These are phyloP conservation scores for Remersonia thermophila DNA, from an alignment of 2,329 filamentous ascomycete genomes.

Conservation along the genomic window DNA sequence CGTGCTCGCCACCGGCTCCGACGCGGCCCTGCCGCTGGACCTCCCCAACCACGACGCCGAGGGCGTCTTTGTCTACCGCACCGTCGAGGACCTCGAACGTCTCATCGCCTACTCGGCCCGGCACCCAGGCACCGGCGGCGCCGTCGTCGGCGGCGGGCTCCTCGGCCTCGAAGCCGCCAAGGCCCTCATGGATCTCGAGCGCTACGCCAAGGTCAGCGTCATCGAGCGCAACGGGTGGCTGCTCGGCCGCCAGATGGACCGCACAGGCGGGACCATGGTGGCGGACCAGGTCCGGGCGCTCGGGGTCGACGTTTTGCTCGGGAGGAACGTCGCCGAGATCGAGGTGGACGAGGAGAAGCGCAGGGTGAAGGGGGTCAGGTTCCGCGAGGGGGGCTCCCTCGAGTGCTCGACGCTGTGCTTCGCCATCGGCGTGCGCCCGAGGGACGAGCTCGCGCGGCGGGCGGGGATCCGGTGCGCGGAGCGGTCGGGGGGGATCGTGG, in stretches of 20 bases:
- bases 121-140: slow-evolving; percentile 38
- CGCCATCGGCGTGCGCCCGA: slow-evolving; percentile 71
- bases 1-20: slow-evolving; percentile 75
- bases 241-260: slow-evolving; percentile 68
- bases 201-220: slow-evolving; percentile 61
- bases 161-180: slow-evolving; percentile 82
- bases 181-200: slow-evolving; percentile 76
- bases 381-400: slow-evolving; percentile 70
- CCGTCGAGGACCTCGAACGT: slow-evolving; percentile 65
- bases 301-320: slow-evolving; percentile 68
- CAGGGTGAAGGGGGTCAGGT: slow-evolving; percentile 55
- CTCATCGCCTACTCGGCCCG: slow-evolving; percentile 59
- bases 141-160: slow-evolving; percentile 73
- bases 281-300: slow-evolving; percentile 68
- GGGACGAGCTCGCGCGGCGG: slow-evolving; percentile 61
- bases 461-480: slow-evolving; percentile 62
- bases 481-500: slow-evolving; percentile 63
- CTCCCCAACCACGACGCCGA: slow-evolving; percentile 61
- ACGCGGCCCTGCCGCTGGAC: slow-evolving; percentile 59
- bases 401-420: slow-evolving; percentile 76
- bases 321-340: slow-evolving; percentile 62
- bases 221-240: slow-evolving; percentile 79
- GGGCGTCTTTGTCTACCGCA: slow-evolving; percentile 83
- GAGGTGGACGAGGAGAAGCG: slow-evolving; percentile 53
- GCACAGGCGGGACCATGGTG: slow-evolving; percentile 69